Base-by-base conservation (phyloP, 192 early-diverging fungal species). In the Rhizoclosmatium globosum region DNA sequence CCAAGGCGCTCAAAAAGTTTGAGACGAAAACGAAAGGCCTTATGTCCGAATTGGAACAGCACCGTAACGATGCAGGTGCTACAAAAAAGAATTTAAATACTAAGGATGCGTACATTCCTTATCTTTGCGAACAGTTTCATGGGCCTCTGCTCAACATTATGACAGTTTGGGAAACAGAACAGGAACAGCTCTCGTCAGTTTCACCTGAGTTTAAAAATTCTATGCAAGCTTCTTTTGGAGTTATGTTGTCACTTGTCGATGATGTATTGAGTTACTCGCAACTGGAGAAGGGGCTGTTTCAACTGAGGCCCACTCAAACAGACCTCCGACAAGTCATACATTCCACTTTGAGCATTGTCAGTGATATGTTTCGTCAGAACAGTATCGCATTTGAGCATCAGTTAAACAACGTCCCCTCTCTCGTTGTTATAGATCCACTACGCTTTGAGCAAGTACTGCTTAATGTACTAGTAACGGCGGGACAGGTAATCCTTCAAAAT, bases 111-210 rank as follows among this genome's bases (percentile, higher is more conserved):
- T 76, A 76, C 43, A 38, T 76, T 41, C 42, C 48, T 17, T 48
- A 50, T 31, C 31, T 76, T 15, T 76, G 74, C 39, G 64, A 65
- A 31, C 74, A 76, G 64, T 76, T 76, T 42, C 74, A 76, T 53
- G 9, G 23, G 41, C 64, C 74, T n/a, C 19, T 66, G 74, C 44
- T 76, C 2, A 43, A 31, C n/a, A 50, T 76, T 46, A 4, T 67
- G 48, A 31, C 43, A 21, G 23, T n/a, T 2, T 76, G 61, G 41
- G 74, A 76, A 38, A 11, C 17, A 15, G 39, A 68, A 68, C 13
- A 4, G 19, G 13, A 15, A 44, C 48, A 38, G 19, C 23, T 31
- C 4, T 4, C n/a, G 4, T 31, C 38, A 46, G 6, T 17, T 17
- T 46, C 42, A 9, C 9, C 23, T 15, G 67, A 68, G 21, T n/a